These are phyloP conservation scores for Aspergillus chevalieri DNA, from an alignment of 2,329 filamentous ascomycete genomes.

Conservation along the genomic window DNA sequence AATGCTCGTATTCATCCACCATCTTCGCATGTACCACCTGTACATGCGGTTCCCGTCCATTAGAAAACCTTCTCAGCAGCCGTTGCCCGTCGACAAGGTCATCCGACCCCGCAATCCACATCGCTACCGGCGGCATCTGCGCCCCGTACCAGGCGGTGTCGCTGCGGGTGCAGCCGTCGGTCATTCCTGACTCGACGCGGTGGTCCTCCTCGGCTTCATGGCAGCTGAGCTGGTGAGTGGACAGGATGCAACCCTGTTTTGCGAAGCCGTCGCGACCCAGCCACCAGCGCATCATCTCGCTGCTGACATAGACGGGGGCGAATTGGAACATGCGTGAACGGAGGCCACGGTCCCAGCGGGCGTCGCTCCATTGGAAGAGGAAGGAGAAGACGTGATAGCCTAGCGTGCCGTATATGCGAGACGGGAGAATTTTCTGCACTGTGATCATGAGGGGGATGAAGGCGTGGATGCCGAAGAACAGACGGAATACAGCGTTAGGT, in stretches of 20 bases:
- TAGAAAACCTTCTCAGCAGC: constrained; percentile 67
- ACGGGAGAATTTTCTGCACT: constrained; percentile 63
- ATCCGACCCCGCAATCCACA: constrained; percentile 83
- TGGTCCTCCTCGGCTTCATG: constrained; percentile 47
- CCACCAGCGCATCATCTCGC: constrained; percentile 95
- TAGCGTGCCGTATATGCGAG: constrained; percentile 67
- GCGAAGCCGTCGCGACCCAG: constrained; percentile 80
- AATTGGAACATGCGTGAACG: constrained; percentile 85
- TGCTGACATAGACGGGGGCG: constrained; percentile 80
- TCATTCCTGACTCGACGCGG: constrained; percentile 14
- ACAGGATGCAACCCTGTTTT: constrained; percentile 77
- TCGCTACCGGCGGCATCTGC: constrained; percentile 71
- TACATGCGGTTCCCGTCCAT: constrained; percentile 74
- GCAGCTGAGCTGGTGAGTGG: constrained; percentile 66
- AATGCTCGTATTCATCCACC: constrained; percentile 82
- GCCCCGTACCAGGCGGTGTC: constrained; percentile 74
- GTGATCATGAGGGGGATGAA: constrained; percentile 93
- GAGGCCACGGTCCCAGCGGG: constrained; percentile 74
- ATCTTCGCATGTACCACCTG: constrained; percentile 73
- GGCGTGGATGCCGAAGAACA: constrained; percentile 84
- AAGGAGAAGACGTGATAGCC: constrained; percentile 88
- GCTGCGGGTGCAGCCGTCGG: constrained; percentile 8
- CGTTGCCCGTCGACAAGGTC: constrained; percentile 75
- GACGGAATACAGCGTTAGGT: constrained; percentile 65
- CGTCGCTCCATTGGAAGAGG: constrained; percentile 81